phyloP scores from a whole-genome alignment of 768 basidiomycete genomes.

The Boletellus ananas region DNA sequence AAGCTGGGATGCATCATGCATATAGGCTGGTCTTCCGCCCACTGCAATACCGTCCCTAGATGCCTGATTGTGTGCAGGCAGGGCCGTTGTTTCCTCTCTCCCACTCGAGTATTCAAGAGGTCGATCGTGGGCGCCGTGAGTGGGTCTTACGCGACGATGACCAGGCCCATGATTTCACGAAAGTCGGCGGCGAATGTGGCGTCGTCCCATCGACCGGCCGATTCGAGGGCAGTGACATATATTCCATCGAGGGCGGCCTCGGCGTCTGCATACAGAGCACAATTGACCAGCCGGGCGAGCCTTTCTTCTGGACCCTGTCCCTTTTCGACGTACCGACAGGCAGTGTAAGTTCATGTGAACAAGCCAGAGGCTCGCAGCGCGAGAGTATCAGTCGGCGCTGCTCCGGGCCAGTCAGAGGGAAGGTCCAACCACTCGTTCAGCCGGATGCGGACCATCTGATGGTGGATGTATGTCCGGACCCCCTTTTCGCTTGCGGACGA shows the following conservation, averaged over 20 bases:
- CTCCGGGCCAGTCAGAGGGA: conserved; percentile 30
- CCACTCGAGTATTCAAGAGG: conserved; percentile 19
- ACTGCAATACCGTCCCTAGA: conserved; percentile 26
- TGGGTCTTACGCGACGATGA: conserved; percentile 30
- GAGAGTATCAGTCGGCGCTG: conserved; percentile 13
- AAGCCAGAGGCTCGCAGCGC: conserved; percentile 29
- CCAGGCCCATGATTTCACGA: conserved; percentile 29
- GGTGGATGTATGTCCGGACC: conserved; percentile 23
- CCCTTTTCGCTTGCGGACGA: conserved; percentile 25
- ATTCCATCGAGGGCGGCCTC: conserved; percentile 29
- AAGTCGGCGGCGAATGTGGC: conserved; percentile 27
- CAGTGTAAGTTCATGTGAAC: conserved; percentile 33
- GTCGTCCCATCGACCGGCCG: conserved; percentile 30
- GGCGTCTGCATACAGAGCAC: conserved; percentile 22
- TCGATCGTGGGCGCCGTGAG: conserved; percentile 25
- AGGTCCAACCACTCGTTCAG: conserved; percentile 25
- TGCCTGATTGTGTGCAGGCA: conserved; percentile 29
- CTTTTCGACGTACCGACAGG: conserved; percentile 30
- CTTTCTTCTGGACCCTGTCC: conserved; percentile 31
- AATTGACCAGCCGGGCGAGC: conserved; percentile 20
- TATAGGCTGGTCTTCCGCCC: conserved; percentile 27
- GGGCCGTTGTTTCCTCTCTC: conserved; percentile 16
- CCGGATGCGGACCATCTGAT: conserved; percentile 25
- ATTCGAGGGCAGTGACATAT: conserved; percentile 31
- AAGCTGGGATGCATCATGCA: conserved; percentile 33